Evolutionary conservation across 2,329 filamentous ascomycete species (phyloP).

Genomic region (Ophiosphaerella narmari): DNA sequence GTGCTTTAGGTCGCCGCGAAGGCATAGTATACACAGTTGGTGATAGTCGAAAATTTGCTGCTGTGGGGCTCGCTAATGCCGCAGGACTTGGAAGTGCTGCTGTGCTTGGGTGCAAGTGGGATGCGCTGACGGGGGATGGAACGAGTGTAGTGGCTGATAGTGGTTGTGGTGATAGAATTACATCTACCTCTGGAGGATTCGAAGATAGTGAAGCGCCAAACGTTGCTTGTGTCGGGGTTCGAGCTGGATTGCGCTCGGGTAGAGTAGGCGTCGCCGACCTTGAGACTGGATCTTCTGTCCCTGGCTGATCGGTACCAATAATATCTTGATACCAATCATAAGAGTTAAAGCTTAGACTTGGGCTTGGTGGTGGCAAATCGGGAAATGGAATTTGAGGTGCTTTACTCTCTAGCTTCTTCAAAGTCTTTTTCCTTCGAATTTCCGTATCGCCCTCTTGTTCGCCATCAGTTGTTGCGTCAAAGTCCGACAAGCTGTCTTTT

Average conservation of each 20-base stretch:
- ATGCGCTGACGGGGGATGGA: constrained; percentile 12
- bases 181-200: constrained; percentile 7
- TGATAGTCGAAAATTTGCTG: constrained; percentile 21
- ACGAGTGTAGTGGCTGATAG: constrained; percentile 12
- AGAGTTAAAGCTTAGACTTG: constrained; percentile 29
- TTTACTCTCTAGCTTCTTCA: constrained; percentile 17
- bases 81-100: constrained; percentile 15
- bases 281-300: constrained; percentile 1
- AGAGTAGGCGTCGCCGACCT: constrained; percentile 2
- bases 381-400: constrained; percentile 20
- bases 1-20: constrained; percentile 14
- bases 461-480: constrained; percentile 8
- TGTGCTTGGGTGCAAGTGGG: constrained; percentile 22
- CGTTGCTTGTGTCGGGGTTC: constrained; percentile 15
- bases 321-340: constrained; percentile 38
- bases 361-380: constrained; percentile 26
- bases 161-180: constrained; percentile 13
- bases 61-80: constrained; percentile 10
- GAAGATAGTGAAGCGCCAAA: constrained; percentile 10
- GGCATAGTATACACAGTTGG: constrained; percentile 29
- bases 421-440: constrained; percentile 7
- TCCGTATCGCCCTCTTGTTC: constrained; percentile 4
- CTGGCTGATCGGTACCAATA: constrained; percentile 20
- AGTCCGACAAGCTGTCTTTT: constrained; percentile 3
- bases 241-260: constrained; percentile 11